Evolutionary conservation across 495 filamentous ascomycete species (phyloP).

Genomic region (Podospora conica): DNA sequence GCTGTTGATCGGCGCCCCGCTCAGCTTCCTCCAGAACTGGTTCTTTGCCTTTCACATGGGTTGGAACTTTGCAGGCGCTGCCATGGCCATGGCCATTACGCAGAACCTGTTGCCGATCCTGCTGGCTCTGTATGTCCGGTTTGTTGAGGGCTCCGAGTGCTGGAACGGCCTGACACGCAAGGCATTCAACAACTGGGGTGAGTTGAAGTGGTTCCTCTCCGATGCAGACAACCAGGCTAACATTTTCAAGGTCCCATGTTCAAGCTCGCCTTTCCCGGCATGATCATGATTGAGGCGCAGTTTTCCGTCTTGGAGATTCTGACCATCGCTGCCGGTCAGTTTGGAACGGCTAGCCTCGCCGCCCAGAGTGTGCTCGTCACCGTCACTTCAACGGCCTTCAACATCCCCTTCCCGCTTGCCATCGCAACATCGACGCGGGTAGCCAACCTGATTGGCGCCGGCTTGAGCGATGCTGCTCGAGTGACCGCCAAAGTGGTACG

Average conservation of each 20-base stretch:
- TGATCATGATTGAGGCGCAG: slow-evolving; percentile 82
- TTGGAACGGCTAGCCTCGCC: slow-evolving; percentile 56
- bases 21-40: slow-evolving; percentile 63
- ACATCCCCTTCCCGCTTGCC: slow-evolving; percentile 51
- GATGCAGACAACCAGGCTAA: slow-evolving; percentile 40
- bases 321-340: slow-evolving; percentile 59
- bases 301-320: slow-evolving; percentile 69
- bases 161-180: slow-evolving; percentile 74
- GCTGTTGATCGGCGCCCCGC: slow-evolving; percentile 56
- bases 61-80: slow-evolving; percentile 78
- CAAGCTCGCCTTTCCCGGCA: slow-evolving; percentile 68
- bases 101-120: slow-evolving; percentile 71
- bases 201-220: slow-evolving; percentile 1
- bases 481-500: slow-evolving; percentile 56
- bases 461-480: slow-evolving; percentile 56
- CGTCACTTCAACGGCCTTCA: slow-evolving; percentile 43
- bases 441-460: slow-evolving; percentile 54
- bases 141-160: slow-evolving; percentile 68
- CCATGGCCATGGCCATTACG: slow-evolving; percentile 77
- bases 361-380: slow-evolving; percentile 47
- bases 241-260: slow-evolving; percentile 58
- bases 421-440: slow-evolving; percentile 51
- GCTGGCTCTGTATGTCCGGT: slow-evolving; percentile 67
- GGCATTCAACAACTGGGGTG: slow-evolving; percentile 72
- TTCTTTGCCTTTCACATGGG: slow-evolving; percentile 62